phyloP scores from a whole-genome alignment of 2,329 filamentous ascomycete genomes.

The Penicillium sp. region DNA sequence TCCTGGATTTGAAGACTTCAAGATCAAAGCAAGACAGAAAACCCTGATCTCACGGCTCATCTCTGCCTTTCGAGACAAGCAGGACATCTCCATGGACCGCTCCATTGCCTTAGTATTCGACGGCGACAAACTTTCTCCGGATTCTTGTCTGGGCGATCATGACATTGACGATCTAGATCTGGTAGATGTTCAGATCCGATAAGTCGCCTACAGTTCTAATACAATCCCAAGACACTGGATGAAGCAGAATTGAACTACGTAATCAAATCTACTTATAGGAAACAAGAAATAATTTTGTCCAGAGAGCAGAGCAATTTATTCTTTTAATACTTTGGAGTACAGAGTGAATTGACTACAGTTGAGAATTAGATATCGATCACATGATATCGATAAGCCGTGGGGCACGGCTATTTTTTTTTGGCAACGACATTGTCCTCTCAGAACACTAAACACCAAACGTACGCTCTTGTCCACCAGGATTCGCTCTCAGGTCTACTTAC shows the following conservation, averaged over 20 bases:
- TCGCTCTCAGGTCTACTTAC: no score
- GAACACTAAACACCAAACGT: background rate
- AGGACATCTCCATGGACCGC: conserved; percentile 53
- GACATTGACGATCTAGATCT: conserved; percentile 75
- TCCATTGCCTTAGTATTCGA: conserved; percentile 70
- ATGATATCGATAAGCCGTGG: conserved; percentile 14
- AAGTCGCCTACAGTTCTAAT: background rate
- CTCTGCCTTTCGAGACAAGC: conserved; percentile 59
- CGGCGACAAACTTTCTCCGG: conserved; percentile 67
- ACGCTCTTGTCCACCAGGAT: no score
- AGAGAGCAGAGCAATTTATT: no score
- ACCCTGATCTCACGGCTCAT: conserved; percentile 66
- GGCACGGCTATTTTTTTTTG: conserved; percentile 6
- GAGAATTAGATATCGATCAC: conserved; percentile 5
- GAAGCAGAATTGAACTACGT: no score
- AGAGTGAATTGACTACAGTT: no score
- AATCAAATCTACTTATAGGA: no score
- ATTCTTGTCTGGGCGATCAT: conserved; percentile 62
- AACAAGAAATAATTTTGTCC: no score
- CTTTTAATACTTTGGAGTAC: no score
- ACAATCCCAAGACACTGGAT: background rate
- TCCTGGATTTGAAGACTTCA: conserved; percentile 53
- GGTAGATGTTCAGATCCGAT: conserved; percentile 71
- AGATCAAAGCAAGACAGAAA: conserved; percentile 44
- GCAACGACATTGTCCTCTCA: background rate